Conservation (phyloP, 352 stramenopile species). For the Thalassiosira mediterranea region DNA sequence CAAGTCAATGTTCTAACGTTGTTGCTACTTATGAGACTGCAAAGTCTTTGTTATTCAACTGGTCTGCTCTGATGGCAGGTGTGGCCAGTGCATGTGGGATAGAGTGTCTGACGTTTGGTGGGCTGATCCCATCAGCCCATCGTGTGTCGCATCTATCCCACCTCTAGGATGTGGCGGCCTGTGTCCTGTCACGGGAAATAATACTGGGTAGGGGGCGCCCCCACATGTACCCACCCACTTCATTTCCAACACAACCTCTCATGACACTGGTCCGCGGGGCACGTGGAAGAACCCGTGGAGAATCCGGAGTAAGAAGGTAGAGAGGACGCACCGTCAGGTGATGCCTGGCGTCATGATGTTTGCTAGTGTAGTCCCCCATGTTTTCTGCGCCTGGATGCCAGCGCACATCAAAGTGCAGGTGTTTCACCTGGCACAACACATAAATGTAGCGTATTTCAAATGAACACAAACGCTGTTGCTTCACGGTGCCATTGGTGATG, state of each 20-base stretch:
- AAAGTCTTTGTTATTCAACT: too few species aligned
- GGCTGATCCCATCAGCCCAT: too few species aligned
- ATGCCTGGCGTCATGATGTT: background rate
- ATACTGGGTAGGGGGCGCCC: too few species aligned
- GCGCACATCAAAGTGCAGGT: constrained; percentile 33
- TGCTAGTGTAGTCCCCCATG: constrained; percentile 30
- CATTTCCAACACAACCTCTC: constrained; percentile 9
- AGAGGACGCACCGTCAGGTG: background rate
- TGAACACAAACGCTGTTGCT: constrained; percentile 38
- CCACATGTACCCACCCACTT: background rate
- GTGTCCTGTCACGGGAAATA: too few species aligned
- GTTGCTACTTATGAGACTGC: too few species aligned
- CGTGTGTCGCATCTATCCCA: too few species aligned
- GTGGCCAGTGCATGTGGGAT: too few species aligned
- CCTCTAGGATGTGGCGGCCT: too few species aligned
- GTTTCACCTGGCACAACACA: constrained; percentile 26
- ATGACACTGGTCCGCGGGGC: background rate
- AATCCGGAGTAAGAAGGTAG: background rate
- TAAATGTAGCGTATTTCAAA: constrained; percentile 60
- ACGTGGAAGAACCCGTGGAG: background rate
- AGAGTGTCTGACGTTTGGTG: too few species aligned
- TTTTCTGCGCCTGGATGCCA: constrained; percentile 22
- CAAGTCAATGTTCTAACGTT: too few species aligned
- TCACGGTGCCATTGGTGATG: constrained; percentile 39
- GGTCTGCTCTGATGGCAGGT: too few species aligned